These are phyloP conservation scores for Allium fistulosum DNA, from an alignment of 106 monocot genomes.

Conservation along the genomic window DNA sequence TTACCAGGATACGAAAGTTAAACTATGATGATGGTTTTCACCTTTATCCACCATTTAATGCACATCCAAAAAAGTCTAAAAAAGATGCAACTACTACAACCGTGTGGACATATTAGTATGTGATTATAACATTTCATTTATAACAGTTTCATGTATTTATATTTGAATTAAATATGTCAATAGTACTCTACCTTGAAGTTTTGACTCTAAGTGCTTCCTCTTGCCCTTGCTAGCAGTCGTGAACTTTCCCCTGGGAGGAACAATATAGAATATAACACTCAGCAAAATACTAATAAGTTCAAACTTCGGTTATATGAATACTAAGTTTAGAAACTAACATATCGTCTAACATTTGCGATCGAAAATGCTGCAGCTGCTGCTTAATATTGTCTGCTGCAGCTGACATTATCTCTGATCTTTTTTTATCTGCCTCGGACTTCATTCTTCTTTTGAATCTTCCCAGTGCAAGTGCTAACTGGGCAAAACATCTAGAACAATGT, in stretches of 20 bases:
- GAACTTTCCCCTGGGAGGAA: slow-evolving; percentile 45
- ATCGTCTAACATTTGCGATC: slow-evolving; percentile 47
- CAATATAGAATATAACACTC: too few species aligned
- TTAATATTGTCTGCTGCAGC: slow-evolving; percentile 27
- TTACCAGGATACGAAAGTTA: too few species aligned
- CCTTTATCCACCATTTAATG: too few species aligned
- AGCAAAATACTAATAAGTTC: too few species aligned
- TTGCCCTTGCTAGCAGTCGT: slow-evolving; percentile 39
- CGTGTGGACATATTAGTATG: too few species aligned
- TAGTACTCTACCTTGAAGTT: slow-evolving; percentile 53
- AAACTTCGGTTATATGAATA: too few species aligned
- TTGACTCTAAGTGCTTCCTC: slow-evolving; percentile 69
- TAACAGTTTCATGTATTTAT: too few species aligned
- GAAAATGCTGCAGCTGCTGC: slow-evolving; percentile 35
- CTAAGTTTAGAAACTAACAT: slow-evolving; percentile 21
- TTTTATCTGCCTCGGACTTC: slow-evolving; percentile 27
- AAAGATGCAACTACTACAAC: too few species aligned
- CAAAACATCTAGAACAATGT: slow-evolving; percentile 22
- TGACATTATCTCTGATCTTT: slow-evolving; percentile 45
- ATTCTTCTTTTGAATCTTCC: slow-evolving; percentile 39
- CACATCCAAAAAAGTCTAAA: too few species aligned
- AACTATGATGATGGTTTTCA: too few species aligned
- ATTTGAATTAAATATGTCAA: background rate
- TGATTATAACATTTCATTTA: too few species aligned
- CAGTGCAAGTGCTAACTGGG: slow-evolving; percentile 31